Percentiles rank a stretch among this genome's conserved stretches.
These are phyloP conservation scores for Penicillium sp. DNA, from an alignment of 2,329 filamentous ascomycete species.

Conservation along the genomic window DNA sequence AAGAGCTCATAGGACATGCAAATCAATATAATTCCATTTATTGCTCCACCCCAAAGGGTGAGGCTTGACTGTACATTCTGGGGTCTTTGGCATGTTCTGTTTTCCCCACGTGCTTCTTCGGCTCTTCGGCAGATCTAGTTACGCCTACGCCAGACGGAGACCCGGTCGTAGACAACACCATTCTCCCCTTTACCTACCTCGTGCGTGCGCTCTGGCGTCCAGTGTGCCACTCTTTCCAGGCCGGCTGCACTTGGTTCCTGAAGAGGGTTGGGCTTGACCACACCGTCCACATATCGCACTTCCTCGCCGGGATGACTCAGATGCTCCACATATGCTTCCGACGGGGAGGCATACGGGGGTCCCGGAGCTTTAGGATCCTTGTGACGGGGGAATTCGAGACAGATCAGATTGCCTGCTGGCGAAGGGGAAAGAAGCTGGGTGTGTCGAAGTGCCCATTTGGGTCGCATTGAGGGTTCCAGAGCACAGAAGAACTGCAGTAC, in stretches of 20 bases:
- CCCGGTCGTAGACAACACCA: constrained; percentile 42
- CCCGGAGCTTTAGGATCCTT: constrained; percentile 64
- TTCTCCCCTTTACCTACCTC: constrained; percentile 48
- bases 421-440: constrained; percentile 51
- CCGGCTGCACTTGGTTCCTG: constrained; percentile 41
- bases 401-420: constrained; percentile 52
- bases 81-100: neutral
- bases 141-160: constrained; percentile 44
- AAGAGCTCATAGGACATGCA: constrained; percentile 36
- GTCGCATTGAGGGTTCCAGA: constrained; percentile 52
- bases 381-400: constrained; percentile 73
- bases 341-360: constrained; percentile 68
- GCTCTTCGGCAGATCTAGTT: constrained; percentile 17
- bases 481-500: constrained; percentile 57
- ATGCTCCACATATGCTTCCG: constrained; percentile 68
- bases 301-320: constrained; percentile 66
- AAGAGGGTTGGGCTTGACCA: constrained; percentile 49
- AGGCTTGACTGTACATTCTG: neutral
- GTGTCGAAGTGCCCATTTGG: constrained; percentile 56
- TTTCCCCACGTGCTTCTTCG: neutral
- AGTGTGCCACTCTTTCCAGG: constrained; percentile 51
- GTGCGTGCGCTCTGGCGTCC: constrained; percentile 56
- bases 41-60: neutral
- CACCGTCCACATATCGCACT: constrained; percentile 57
- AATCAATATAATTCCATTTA: neutral